These are phyloP conservation scores for Cryphonectria parasitica DNA, from an alignment of 2,329 filamentous ascomycete genomes.

Conservation along the genomic window DNA sequence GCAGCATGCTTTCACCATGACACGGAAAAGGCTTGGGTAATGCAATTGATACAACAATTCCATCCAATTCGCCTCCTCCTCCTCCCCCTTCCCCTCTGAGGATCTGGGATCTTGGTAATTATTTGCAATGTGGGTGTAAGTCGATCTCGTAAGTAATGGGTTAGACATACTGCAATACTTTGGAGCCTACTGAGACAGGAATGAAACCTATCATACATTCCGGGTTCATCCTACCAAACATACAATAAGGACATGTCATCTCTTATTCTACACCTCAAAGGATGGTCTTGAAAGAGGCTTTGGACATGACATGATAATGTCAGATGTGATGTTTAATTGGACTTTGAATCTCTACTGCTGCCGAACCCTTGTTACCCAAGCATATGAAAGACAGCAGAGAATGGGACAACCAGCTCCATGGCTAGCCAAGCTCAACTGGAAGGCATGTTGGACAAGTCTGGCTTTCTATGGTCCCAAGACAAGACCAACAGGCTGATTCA, in stretches of 20 bases:
- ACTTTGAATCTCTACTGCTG: background rate
- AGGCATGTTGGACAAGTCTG: background rate
- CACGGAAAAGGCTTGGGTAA: background rate
- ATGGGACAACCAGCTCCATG: background rate
- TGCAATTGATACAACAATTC: background rate
- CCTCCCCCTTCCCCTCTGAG: no score
- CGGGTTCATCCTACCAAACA: background rate
- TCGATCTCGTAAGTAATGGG: background rate
- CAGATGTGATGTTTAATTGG: background rate
- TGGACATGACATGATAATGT: background rate
- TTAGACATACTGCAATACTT: background rate
- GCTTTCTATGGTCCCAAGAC: constrained; percentile 1
- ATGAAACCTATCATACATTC: background rate
- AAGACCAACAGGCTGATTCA: constrained; percentile 1
- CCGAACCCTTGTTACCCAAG: background rate
- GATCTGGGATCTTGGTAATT: background rate
- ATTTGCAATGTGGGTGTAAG: background rate
- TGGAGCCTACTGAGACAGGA: background rate
- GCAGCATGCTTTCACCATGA: background rate
- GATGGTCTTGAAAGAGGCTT: background rate
- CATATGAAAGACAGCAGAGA: background rate
- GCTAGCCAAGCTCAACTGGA: no score
- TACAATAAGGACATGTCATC: background rate
- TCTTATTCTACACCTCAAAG: background rate
- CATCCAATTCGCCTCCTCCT: no score